Percentiles rank a stretch among this genome's conserved stretches.
Evolutionary conservation across 164 flowering plant species (phyloP).

Genomic region (Vitis labrusca): DNA sequence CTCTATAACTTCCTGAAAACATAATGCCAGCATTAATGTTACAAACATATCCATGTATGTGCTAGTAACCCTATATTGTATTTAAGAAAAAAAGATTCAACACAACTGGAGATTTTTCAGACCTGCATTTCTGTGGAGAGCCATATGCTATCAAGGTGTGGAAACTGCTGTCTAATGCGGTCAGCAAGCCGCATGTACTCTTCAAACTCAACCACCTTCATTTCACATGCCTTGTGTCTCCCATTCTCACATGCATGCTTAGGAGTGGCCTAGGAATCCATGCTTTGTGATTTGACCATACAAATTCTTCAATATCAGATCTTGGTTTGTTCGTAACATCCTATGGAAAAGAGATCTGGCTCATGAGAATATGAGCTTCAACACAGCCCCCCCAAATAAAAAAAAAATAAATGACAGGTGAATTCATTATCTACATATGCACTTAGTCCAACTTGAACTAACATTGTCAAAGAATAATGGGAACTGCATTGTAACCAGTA

Average conservation of each 20-base stretch:
- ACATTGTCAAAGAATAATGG: too few relatives aligned
- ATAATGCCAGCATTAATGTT: neutral
- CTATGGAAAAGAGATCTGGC: conserved; percentile 21
- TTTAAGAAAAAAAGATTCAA: too few relatives aligned
- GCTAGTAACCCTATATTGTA: too few relatives aligned
- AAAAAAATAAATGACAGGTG: too few relatives aligned
- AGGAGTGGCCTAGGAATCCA: conserved; percentile 89
- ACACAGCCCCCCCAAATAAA: too few relatives aligned
- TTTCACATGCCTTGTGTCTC: conserved; percentile 96
- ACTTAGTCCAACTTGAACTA: too few relatives aligned
- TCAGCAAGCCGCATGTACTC: conserved; percentile 77
- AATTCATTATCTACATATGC: too few relatives aligned
- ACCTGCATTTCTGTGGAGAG: conserved; percentile 99
- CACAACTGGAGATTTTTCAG: too few relatives aligned
- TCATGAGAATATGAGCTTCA: neutral
- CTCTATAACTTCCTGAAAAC: conserved; percentile 73
- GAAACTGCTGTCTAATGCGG: conserved; percentile 70
- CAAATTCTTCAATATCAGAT: conserved; percentile 57
- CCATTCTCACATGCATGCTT: conserved; percentile 97
- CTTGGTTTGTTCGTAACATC: conserved; percentile 14
- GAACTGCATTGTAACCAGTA: too few relatives aligned
- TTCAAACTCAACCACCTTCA: conserved; percentile 82
- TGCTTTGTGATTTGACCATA: conserved; percentile 78
- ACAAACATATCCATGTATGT: too few relatives aligned
- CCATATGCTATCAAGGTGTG: conserved; percentile 77